Evolutionary conservation across 129 eudicot species (phyloP), one percentile per base, ranked within the genome.

Genomic region (Apium graveolens): DNA sequence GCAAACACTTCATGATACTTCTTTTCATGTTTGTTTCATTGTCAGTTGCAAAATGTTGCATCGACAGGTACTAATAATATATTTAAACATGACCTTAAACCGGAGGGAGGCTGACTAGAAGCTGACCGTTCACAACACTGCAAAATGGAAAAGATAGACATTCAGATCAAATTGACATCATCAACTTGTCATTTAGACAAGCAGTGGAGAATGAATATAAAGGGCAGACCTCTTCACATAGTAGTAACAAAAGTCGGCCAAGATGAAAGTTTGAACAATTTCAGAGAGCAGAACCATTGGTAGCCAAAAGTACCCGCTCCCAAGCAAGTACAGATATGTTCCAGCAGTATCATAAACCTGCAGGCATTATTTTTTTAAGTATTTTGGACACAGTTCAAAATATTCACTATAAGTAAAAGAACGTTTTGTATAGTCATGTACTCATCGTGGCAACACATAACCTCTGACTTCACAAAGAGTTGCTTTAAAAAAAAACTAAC

Each of bases 191-290:
- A 42, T 39, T 4, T 8, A 5, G 53, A 72, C 27, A 39, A 68
- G 6, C 10, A 4, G 35, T 21, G 7, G 51, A n/a, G 10, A 21
- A 45, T 18, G 7, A 27, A 27, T 39, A 5, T 44, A 26, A 27
- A 24, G 37, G 73, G 24, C 74, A 81, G 73, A 93, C 98, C 98
- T 90, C 80, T 90, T 91, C 77, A 88, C 84, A 68, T 95, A 95
- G 73, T 95, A 95, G 83, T 95, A 95, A 78, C 97, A 95, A 76
- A 95, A 95, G 83, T 95, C 98, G 0, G 96, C 98, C 87, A 95
- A 82, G 83, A 95, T 92, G 84, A 90, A 87, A 31, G 99, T 90
- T 77, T 96, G 99, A 73, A 96, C 90, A 73, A 78, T 70, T 82
- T 95, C 98, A 10, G 93, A 76, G 4, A 95, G 78, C 79, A 95